Evolutionary conservation across 495 filamentous ascomycete genomes (phyloP).

Genomic region (Tuber umbilicatum): DNA sequence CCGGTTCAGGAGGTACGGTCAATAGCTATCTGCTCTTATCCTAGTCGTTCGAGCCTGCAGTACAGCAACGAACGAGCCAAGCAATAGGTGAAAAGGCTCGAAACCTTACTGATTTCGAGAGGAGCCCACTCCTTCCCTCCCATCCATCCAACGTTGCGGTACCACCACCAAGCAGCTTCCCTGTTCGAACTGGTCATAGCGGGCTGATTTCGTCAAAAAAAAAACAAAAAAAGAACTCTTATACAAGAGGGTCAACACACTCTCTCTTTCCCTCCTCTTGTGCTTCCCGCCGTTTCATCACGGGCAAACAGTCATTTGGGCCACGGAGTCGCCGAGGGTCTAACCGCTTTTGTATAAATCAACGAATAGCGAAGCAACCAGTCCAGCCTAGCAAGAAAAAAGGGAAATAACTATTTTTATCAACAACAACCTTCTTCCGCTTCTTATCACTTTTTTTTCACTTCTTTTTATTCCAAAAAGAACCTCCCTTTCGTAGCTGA

Average conservation of each 20-base stretch:
- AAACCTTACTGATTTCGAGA: constrained; percentile 19
- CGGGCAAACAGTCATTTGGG: constrained; percentile 17
- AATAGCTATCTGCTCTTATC: background rate
- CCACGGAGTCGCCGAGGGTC: constrained; percentile 30
- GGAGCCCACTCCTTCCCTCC: constrained; percentile 24
- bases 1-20: background rate
- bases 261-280: constrained; percentile 13
- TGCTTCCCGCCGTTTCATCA: constrained; percentile 27
- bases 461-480: background rate
- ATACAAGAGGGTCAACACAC: background rate
- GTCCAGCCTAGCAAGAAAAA: background rate
- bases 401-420: background rate
- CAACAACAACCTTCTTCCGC: constrained; percentile 5
- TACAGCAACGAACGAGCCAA: background rate
- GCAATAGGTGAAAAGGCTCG: background rate
- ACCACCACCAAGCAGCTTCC: constrained; percentile 29
- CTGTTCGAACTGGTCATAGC: constrained; percentile 13
- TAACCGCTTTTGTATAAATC: constrained; percentile 16
- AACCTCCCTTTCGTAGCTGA: background rate
- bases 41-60: background rate
- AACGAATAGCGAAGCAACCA: background rate
- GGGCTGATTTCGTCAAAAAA: background rate
- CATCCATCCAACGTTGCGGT: constrained; percentile 25
- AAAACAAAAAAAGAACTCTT: background rate
- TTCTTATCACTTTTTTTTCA: constrained; percentile 1